These are phyloP conservation scores for Bacidia rubella DNA, from an alignment of 495 filamentous ascomycete species.

Conservation along the genomic window DNA sequence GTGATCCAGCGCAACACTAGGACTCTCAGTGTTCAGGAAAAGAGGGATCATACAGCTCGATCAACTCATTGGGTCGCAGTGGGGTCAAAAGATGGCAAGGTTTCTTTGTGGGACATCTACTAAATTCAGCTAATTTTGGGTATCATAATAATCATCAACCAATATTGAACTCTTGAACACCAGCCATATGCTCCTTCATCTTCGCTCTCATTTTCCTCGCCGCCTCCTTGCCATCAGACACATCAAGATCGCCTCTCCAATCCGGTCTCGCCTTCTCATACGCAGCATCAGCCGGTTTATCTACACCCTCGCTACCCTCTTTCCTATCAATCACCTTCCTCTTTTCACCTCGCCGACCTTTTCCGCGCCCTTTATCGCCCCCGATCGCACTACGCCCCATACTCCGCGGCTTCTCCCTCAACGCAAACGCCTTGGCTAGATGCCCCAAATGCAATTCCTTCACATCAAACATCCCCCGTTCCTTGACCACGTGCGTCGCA, in stretches of 20 bases:
- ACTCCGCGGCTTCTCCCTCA: conserved; percentile 76
- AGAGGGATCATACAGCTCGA: conserved; percentile 49
- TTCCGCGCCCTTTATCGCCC: conserved; percentile 15
- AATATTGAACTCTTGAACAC: conserved; percentile 77
- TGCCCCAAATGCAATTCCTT: conserved; percentile 82
- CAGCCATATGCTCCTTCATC: conserved; percentile 63
- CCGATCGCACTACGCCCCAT: conserved; percentile 41
- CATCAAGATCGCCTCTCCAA: conserved; percentile 24
- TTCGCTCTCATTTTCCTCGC: conserved; percentile 65
- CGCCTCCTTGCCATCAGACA: conserved; percentile 41
- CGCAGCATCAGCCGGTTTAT: neutral
- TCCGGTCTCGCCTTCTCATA: conserved; percentile 19
- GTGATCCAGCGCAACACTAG: neutral
- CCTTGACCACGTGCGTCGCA: conserved; percentile 75
- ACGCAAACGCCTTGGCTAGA: conserved; percentile 79
- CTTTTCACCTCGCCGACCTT: conserved; percentile 27
- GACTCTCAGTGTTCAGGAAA: conserved; percentile 37
- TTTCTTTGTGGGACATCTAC: conserved; percentile 93
- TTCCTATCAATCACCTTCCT: conserved; percentile 27
- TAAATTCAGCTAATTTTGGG: conserved; percentile 29
- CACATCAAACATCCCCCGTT: conserved; percentile 77
- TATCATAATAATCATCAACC: conserved; percentile 41
- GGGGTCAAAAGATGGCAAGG: conserved; percentile 89
- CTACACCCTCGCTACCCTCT: conserved; percentile 11
- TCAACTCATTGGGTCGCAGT: conserved; percentile 77